phyloP scores from a whole-genome alignment of 495 filamentous ascomycete species.

The Daldinia caldariorum region DNA sequence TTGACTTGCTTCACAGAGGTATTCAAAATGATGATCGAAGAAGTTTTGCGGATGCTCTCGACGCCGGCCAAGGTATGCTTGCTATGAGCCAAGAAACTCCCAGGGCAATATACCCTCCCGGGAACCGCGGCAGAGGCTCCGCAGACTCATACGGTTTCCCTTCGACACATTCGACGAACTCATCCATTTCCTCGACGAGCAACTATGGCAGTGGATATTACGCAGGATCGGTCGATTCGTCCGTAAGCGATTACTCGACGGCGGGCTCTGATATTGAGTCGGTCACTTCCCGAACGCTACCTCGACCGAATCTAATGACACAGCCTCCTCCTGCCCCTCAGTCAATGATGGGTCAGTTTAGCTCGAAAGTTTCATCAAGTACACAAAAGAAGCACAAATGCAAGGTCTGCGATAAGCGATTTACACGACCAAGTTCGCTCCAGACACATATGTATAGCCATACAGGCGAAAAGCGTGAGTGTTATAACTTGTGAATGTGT shows the following conservation, averaged over 20 bases:
- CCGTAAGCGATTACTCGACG: constrained; percentile 94
- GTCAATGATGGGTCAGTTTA: constrained; percentile 99
- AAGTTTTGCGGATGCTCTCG: constrained; percentile 82
- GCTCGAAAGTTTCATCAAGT: constrained; percentile 93
- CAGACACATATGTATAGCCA: constrained; percentile 99
- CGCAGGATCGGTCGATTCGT: constrained; percentile 85
- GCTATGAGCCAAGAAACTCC: constrained; percentile 93
- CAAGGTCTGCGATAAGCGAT: constrained; percentile 99
- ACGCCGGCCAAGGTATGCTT: constrained; percentile 86
- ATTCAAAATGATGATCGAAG: constrained; percentile 69
- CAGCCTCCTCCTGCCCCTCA: constrained; percentile 83
- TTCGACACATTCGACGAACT: constrained; percentile 87
- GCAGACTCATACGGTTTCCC: constrained; percentile 96
- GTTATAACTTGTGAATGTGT: neutral
- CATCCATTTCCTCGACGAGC: constrained; percentile 86
- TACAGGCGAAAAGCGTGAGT: constrained; percentile 98
- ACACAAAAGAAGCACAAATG: constrained; percentile 99
- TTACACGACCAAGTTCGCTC: constrained; percentile 93
- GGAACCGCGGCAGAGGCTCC: constrained; percentile 69
- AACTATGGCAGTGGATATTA: constrained; percentile 78
- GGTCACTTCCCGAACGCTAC: constrained; percentile 79
- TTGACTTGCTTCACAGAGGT: constrained; percentile 71
- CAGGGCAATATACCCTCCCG: constrained; percentile 83
- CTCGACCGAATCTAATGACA: constrained; percentile 75
- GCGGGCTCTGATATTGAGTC: constrained; percentile 87